Evolutionary conservation across 768 basidiomycete species (phyloP), one percentile per base, ranked within the genome.

Genomic region (Xerocomus spinulosus): DNA sequence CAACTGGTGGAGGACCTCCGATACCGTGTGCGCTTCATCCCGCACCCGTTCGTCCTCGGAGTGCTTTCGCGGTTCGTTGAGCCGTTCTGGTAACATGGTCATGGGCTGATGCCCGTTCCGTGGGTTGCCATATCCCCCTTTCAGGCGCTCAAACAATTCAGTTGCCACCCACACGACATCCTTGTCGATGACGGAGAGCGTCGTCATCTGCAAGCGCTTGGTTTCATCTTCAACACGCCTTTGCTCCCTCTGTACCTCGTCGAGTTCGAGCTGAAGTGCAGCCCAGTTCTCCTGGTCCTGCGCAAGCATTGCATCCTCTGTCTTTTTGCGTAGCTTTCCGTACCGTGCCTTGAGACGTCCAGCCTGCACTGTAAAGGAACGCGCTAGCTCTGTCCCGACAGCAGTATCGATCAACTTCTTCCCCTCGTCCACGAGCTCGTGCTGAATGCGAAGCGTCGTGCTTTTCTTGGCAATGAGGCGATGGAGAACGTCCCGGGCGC

Each of bases 361-460:
- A 24, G 71, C 68, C 59, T 77, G 75, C 49, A 72, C 73, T 48
- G 70, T 68, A 4, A 79, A 59, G 40, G 79, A 78, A 14, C 70
- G 68, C 36, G 69, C 69, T 14, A 83, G 68, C 55, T 79, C 80
- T 15, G 61, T 67, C 2, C 80, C 79, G 1, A 79, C 81, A 5
- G 68, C 63, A 2, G 82, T 82, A 39, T 81, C 65, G 2, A 71
- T 63, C n/a, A 82, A 70, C 32, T 73, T 68, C 34, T 72, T 72
- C n/a, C 65, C 66, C 52, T 75, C 65, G 46, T 73, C 72, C 5
- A 81, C 76, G 9, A 82, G 64, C 54, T 83, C 81, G 20, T 66
- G 62, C 51, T 82, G 80, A 39, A 83, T 79, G 21, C 68, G 72
- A 2, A 83, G 68, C 2, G 74, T 65, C 3, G 69, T 51, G 0